These are phyloP conservation scores for Ailanthus altissimus DNA, from an alignment of 345 rosid species.

Conservation along the genomic window DNA sequence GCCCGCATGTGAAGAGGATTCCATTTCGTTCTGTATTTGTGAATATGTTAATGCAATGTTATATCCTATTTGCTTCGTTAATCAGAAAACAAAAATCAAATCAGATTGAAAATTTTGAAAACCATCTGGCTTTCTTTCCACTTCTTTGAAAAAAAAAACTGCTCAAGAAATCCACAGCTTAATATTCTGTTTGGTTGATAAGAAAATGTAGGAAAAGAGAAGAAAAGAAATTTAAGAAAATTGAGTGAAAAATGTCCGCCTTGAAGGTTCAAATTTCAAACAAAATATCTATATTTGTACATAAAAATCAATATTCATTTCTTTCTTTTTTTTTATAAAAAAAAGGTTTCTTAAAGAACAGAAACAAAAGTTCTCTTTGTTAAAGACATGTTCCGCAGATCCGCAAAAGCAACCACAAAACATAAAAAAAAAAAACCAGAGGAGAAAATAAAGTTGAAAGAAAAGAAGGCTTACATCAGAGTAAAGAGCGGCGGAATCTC, in stretches of 20 bases:
- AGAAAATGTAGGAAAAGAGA: neutral
- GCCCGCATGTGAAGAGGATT: slow-evolving; percentile 40
- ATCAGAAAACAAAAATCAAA: neutral
- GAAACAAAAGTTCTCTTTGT: neutral
- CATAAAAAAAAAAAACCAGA: neutral
- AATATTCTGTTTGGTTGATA: neutral
- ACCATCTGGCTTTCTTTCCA: neutral
- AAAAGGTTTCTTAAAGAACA: neutral
- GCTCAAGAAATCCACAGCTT: too few species aligned
- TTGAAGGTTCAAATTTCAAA: too few species aligned
- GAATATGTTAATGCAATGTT: neutral
- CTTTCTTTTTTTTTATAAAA: too few species aligned
- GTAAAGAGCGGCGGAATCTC: slow-evolving; percentile 31
- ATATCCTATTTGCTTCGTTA: neutral
- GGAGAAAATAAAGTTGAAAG: neutral
- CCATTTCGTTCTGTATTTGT: slow-evolving; percentile 55
- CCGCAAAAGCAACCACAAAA: too few species aligned
- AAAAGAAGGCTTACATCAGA: slow-evolving; percentile 48
- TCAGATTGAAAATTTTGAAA: neutral
- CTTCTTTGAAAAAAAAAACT: too few species aligned
- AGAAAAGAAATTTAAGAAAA: neutral
- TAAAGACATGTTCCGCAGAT: neutral
- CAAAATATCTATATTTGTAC: neutral
- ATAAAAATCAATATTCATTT: neutral
- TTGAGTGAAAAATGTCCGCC: too few species aligned